phyloP scores from a whole-genome alignment of 352 stramenopile genomes.

The Pythium apleroticum region DNA sequence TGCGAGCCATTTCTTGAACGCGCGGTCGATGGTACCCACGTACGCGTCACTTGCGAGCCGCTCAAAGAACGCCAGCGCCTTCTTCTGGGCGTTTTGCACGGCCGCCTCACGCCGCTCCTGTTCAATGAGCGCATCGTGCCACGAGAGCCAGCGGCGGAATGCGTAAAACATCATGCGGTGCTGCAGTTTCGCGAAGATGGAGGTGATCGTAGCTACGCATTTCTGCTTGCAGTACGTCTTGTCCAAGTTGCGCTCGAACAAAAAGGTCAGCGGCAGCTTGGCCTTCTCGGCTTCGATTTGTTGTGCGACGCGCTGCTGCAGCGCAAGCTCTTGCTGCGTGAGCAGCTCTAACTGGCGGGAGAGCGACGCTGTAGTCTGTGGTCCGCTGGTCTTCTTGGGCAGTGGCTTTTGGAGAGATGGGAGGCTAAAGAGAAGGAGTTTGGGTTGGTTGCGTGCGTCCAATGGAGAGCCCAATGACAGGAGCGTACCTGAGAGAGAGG shows the following conservation, averaged over 20 bases:
- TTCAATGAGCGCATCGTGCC: constrained; percentile 15
- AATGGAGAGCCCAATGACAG: too few relatives aligned
- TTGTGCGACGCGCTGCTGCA: constrained; percentile 37
- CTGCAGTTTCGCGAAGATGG: constrained; percentile 73
- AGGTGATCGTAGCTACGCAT: constrained; percentile 48
- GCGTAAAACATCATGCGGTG: constrained; percentile 47
- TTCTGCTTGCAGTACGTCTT: constrained; percentile 57
- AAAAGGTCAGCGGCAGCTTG: constrained; percentile 60
- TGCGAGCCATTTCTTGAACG: constrained; percentile 37
- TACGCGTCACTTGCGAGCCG: constrained; percentile 56
- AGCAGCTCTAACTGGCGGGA: constrained; percentile 10
- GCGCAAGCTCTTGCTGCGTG: not conserved
- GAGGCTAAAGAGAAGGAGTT: constrained; percentile 10
- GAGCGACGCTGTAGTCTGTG: constrained; percentile 15
- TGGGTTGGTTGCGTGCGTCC: too few relatives aligned
- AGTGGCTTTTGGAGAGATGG: constrained; percentile 17
- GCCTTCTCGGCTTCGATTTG: constrained; percentile 58
- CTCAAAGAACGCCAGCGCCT: constrained; percentile 52
- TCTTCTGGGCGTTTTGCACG: constrained; percentile 32
- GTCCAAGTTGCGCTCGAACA: constrained; percentile 73
- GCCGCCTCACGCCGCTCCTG: constrained; percentile 32
- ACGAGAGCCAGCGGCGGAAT: constrained; percentile 44
- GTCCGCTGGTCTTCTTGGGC: not conserved
- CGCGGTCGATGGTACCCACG: constrained; percentile 42
- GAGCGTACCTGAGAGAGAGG: constrained; percentile 32